Conservation (phyloP, 495 filamentous ascomycete species). For the Annulohypoxylon maeteangense region DNA sequence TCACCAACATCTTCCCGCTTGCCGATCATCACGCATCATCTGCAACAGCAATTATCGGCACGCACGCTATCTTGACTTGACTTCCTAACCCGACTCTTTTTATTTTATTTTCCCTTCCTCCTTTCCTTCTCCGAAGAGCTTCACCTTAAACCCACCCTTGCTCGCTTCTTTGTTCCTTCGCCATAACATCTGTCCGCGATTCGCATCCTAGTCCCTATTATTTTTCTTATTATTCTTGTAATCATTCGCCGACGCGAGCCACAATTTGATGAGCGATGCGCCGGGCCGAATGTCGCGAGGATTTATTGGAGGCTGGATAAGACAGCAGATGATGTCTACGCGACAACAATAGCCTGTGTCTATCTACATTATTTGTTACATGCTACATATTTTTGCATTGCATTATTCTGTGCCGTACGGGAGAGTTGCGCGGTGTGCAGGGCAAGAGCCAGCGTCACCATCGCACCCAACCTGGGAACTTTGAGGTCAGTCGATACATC, state of each 20-base stretch:
- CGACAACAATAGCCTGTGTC: slow-evolving; percentile 45
- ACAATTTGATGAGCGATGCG: slow-evolving; percentile 51
- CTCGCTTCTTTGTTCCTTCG: background rate
- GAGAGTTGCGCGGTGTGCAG: slow-evolving; percentile 23
- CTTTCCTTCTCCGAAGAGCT: slow-evolving; percentile 6
- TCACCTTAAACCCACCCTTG: background rate
- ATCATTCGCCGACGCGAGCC: slow-evolving; percentile 43
- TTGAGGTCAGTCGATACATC: slow-evolving; percentile 31
- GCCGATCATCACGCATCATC: slow-evolving; percentile 45
- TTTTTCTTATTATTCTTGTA: slow-evolving; percentile 1
- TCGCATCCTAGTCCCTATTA: background rate
- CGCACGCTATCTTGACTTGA: slow-evolving; percentile 22
- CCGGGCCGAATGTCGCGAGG: slow-evolving; percentile 48
- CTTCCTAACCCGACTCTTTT: slow-evolving; percentile 22
- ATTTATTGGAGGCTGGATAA: slow-evolving; percentile 51
- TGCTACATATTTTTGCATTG: slow-evolving; percentile 26
- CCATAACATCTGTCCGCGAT: background rate
- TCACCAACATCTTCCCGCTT: slow-evolving; percentile 41
- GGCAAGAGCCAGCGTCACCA: slow-evolving; percentile 24
- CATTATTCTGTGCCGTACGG: slow-evolving; percentile 22
- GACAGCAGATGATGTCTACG: slow-evolving; percentile 44
- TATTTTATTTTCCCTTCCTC: background rate
- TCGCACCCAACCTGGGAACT: slow-evolving; percentile 39
- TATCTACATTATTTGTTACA: slow-evolving; percentile 4
- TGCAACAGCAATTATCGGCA: slow-evolving; percentile 41